Base-by-base conservation (phyloP, 305 asterid genomes). In the Plantago rigida region DNA sequence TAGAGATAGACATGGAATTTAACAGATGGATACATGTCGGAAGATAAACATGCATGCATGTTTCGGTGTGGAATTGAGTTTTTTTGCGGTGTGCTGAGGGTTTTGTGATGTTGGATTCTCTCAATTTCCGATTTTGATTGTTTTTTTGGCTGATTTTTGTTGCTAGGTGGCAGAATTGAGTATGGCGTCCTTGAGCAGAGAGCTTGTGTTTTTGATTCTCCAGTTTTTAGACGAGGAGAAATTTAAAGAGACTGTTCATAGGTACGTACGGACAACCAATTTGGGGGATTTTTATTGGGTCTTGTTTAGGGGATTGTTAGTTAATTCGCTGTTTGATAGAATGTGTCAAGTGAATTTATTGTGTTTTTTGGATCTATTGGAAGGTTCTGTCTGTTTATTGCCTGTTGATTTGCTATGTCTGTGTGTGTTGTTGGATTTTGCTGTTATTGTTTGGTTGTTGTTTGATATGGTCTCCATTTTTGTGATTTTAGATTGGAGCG, bases 161-260 rank as follows among this genome's bases (percentile, higher is more conserved):
- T 36, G 13, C 6, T 39, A 59, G 63, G 63, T 41, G 51, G 47
- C 29, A 11, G 51, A 15, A 44, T 46, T 59, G 17, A 59, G 15
- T 46, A 91, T 87, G 97, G 81, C 97, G 75, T 87, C 96, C 73
- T 82, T 91, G 80, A 87, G 98, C 78, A 83, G 96, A 74, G 98
- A 91, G 74, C 84, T 91, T 67, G 96, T 91, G 66, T 87, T 87
- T 85, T 80, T 91, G 58, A 87, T 91, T 56, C 82, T 87, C 49
- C 95, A 91, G 83, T 91, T 87, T 84, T 75, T 91, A 79, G 98
- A 91, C 60, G 98, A 91, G 79, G 98, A 91, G 83, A 87, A 90
- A 75, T 89, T 84, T 86, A 87, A 87, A 82, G 93, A 85, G 72
- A 82, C 95, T 47, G 95, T 91, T 48, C 96, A 87, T 68, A 87